A percentile compares a stretch with the other conserved stretches of the same genome.
Conservation (phyloP, 306 rosid species). For the Malus fusca region DNA sequence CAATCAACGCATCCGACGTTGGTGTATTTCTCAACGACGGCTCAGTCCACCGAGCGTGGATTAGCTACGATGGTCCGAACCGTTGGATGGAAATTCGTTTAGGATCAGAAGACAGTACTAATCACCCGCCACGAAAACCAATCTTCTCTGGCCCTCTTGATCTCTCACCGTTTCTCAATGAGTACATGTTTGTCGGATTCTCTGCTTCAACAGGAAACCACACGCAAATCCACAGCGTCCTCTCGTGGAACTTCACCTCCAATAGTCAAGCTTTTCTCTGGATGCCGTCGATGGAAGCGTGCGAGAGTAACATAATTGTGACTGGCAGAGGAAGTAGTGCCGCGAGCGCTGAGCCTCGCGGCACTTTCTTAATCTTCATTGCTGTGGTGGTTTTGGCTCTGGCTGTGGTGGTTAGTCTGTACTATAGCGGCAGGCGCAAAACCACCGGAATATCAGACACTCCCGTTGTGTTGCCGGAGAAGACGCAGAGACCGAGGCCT, state of each 20-base stretch:
- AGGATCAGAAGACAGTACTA: constrained; percentile 25
- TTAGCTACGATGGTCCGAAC: constrained; percentile 44
- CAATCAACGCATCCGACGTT: constrained; percentile 47
- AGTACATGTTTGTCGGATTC: constrained; percentile 82
- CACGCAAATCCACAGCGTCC: constrained; percentile 61
- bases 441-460: constrained; percentile 16
- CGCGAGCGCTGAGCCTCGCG: constrained; percentile 16
- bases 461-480: constrained; percentile 22
- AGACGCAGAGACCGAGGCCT: constrained; percentile 50
- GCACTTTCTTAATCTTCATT: constrained; percentile 46
- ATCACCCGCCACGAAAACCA: constrained; percentile 35
- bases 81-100: constrained; percentile 56
- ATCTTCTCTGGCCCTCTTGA: constrained; percentile 42
- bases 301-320: constrained; percentile 47
- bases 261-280: constrained; percentile 60
- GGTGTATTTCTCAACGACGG: constrained; percentile 28
- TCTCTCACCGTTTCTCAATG: constrained; percentile 41
- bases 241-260: constrained; percentile 67
- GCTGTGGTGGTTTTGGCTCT: constrained; percentile 37
- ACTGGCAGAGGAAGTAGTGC: constrained; percentile 5
- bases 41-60: constrained; percentile 39
- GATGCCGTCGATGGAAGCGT: constrained; percentile 48
- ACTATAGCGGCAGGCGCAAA: constrained; percentile 29
- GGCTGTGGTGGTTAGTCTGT: constrained; percentile 30
- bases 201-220: constrained; percentile 75